phyloP scores from a whole-genome alignment of 148 eudicot genomes.

The Camellia japonica region DNA sequence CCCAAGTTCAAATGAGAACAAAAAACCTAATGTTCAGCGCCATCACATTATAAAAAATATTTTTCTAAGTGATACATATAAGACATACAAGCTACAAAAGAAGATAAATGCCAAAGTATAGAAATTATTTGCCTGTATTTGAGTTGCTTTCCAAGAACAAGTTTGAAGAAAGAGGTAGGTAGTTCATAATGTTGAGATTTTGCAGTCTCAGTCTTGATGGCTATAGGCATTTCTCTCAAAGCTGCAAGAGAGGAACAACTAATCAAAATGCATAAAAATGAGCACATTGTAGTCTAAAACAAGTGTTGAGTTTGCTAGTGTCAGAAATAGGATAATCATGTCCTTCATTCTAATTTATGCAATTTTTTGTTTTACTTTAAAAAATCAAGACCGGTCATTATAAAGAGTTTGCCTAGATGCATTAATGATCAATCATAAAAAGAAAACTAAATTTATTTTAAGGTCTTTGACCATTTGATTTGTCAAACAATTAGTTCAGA shows the following conservation, averaged over 20 bases:
- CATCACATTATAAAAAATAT: not conserved
- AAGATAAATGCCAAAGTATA: not conserved
- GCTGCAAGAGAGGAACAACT: conserved; percentile 43
- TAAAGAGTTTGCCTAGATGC: no score
- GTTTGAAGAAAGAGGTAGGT: conserved; percentile 95
- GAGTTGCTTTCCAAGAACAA: conserved; percentile 80
- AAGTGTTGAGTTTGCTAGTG: not conserved
- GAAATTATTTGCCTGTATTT: conserved; percentile 71
- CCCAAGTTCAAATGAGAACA: not conserved
- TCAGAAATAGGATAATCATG: not conserved
- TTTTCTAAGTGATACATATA: not conserved
- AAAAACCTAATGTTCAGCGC: not conserved
- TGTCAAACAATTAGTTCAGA: no score
- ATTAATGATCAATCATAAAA: no score
- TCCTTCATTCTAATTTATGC: not conserved
- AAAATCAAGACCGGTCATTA: not conserved
- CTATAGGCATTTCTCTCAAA: conserved; percentile 87
- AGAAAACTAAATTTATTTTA: no score
- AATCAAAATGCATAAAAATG: not conserved
- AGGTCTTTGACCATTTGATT: no score
- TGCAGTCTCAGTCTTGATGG: conserved; percentile 71
- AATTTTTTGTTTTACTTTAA: not conserved
- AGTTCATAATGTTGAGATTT: conserved; percentile 92
- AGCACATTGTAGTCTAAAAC: not conserved
- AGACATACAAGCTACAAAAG: not conserved